Base-by-base conservation (phyloP, 768 basidiomycete genomes). In the Butyriboletus loyo region DNA sequence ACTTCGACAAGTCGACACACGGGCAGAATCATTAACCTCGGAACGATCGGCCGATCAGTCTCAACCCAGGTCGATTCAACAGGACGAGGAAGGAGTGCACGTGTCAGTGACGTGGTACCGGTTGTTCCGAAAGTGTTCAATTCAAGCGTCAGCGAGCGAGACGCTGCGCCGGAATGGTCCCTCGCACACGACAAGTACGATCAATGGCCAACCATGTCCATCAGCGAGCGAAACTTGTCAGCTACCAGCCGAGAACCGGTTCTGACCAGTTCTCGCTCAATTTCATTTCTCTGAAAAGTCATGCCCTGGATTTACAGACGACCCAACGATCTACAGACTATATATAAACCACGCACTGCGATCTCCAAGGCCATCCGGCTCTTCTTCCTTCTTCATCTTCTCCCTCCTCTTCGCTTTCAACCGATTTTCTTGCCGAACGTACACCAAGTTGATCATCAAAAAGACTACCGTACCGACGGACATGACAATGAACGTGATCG, bases 301-400 rank as follows among this genome's bases (percentile, higher is more conserved):
- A 32, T 1, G 13, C 3, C 6, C 22, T 13, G 4, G 7, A 30
- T 17, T 10, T 34, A 46, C 15, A 28, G 9, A n/a, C 35, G 17
- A 37, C 3, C 13, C 3, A 21, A 28, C n/a, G 9, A 27, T 7
- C 52, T 70, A 81, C n/a, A 81, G 52, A 19, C 62, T 77, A 56
- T 83, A 82, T 24, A 73, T 64, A 58, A 80, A 83, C 82, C 82
- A 83, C 2, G 80, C 81, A 49, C 77, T 79, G 46, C 64, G 66
- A 61, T 83, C 81, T 5, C 82, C 81, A 40, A 81, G 63, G 1
- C 70, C 72, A 4, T 66, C 62, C 1, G 63, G 59, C 57, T 83
- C 82, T 7, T 77, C 68, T 9, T 61, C 63, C 37, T 66, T 66
- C 3, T 44, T 50, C 49, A 65, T 66, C 19, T 35, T 66, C 25